These are phyloP conservation scores for Pseudocercospora macadamiae DNA, from an alignment of 2,329 filamentous ascomycete species.

Conservation along the genomic window DNA sequence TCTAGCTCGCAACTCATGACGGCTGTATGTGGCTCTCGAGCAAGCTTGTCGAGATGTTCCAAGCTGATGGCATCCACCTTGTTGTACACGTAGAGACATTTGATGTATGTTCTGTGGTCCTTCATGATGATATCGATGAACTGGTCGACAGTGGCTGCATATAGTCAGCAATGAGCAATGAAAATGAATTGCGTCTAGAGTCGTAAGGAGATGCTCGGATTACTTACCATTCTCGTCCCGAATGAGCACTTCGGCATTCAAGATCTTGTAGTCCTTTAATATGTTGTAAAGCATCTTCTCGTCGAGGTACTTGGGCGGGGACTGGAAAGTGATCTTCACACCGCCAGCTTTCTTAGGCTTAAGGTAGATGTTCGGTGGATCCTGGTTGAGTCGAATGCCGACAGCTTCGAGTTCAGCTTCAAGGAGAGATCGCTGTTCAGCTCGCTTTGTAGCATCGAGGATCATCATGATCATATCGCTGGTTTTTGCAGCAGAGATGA, in stretches of 20 bases:
- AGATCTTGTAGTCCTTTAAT: conserved; percentile 95
- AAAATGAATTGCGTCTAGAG: background rate
- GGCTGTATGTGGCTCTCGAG: conserved; percentile 87
- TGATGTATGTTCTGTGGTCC: conserved; percentile 96
- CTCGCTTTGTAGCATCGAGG: conserved; percentile 92
- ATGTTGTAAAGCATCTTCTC: conserved; percentile 99
- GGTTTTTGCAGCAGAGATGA: conserved; percentile 97
- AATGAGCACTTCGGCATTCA: conserved; percentile 95
- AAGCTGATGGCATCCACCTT: conserved; percentile 96
- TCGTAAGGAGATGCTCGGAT: background rate
- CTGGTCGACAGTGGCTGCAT: conserved; percentile 84
- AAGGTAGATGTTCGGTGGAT: conserved; percentile 97
- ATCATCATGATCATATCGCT: conserved; percentile 98
- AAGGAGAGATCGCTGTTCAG: conserved; percentile 85
- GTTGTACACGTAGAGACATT: conserved; percentile 96
- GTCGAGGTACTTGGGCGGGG: conserved; percentile 86
- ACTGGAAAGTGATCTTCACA: conserved; percentile 97
- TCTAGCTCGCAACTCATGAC: conserved; percentile 98
- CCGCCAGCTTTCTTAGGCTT: conserved; percentile 95
- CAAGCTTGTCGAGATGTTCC: conserved; percentile 88
- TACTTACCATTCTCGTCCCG: conserved; percentile 78
- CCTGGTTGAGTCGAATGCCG: conserved; percentile 87
- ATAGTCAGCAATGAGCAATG: conserved; percentile 13
- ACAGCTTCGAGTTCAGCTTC: conserved; percentile 95
- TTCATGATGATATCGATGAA: conserved; percentile 99